Base-by-base conservation (phyloP, 2,329 filamentous ascomycete genomes). In the Calonectria leucothoes region DNA sequence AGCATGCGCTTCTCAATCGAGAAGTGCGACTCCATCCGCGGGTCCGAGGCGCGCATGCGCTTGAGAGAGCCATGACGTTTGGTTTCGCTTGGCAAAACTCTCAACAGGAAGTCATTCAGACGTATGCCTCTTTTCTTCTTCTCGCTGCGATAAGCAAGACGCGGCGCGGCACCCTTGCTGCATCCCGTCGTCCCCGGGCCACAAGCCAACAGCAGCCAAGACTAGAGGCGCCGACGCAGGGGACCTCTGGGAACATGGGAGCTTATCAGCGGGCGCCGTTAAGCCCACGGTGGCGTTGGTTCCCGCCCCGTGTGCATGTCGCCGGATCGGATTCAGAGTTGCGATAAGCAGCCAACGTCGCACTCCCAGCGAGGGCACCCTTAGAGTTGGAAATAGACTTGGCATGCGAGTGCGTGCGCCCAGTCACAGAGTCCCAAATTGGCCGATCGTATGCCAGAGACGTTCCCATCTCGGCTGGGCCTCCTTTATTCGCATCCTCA, bases 251-350 rank as follows among this genome's bases (percentile, higher is more conserved):
- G 72, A 73, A 51, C 69, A 72, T 71, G 37, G 51, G 74, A 72
- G 71, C 78, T 80, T 80, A 81, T 80, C 79, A 79, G 79, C 71
- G 66, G 70, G 74, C 67, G 67, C 75, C 68, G 68, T 77, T 77
- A 73, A 69, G 74, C 67, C 74, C 70, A 71, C 68, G 71, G 75
- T 76, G 77, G 77, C 75, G 75, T 77, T 67, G 48, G 49, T 39
- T 70, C 69, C 65, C 61, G 69, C 66, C 67, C 65, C 70, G 70
- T 66, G 25, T 35, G 27, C 49, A 59, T 39, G 63, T 39, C 31
- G 69, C 61, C 70, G 69, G 51, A 73, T 77, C 74, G 73, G 67
- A 74, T 78, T 70, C 45, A 70, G 45, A 52, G 33, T 66, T 64
- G 49, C 63, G 78, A 80, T 80, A 80, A 80, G 75, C 66, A 70